These are phyloP conservation scores for Euphorbia peplus DNA, from an alignment of 345 rosid species.

Conservation along the genomic window DNA sequence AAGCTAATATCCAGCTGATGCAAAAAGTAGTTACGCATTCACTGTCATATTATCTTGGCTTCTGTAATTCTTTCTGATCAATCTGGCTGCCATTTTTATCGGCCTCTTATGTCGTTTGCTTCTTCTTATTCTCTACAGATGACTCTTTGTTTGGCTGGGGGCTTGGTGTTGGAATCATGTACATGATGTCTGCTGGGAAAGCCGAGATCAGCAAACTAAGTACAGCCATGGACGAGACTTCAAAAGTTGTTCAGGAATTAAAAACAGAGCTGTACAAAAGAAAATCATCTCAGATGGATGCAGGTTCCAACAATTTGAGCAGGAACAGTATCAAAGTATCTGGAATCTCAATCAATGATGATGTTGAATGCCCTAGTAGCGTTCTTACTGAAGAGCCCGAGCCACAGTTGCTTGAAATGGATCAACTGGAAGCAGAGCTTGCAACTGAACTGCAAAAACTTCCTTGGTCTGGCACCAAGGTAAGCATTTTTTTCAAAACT, in stretches of 20 bases:
- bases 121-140: slow-evolving; percentile 35
- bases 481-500: slow-evolving; percentile 25
- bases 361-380: slow-evolving; percentile 67
- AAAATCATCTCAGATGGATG: slow-evolving; percentile 32
- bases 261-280: slow-evolving; percentile 57
- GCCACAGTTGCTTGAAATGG: slow-evolving; percentile 55
- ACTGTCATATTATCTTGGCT: not conserved
- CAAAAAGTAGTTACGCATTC: not conserved
- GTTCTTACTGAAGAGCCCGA: slow-evolving; percentile 80
- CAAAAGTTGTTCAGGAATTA: slow-evolving; percentile 61
- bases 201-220: slow-evolving; percentile 59
- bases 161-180: slow-evolving; percentile 72
- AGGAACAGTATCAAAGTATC: slow-evolving; percentile 22
- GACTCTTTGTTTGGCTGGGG: slow-evolving; percentile 53
- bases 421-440: slow-evolving; percentile 74
- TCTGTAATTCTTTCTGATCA: not conserved
- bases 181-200: slow-evolving; percentile 74
- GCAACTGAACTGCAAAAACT: slow-evolving; percentile 78
- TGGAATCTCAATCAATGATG: slow-evolving; percentile 30
- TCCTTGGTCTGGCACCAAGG: slow-evolving; percentile 41
- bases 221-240: slow-evolving; percentile 63
- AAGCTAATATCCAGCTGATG: not conserved
- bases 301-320: slow-evolving; percentile 24
- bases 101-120: slow-evolving; percentile 3
- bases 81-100: not conserved